These are phyloP conservation scores for Phytopythium helicoides DNA, from an alignment of 352 stramenopile genomes.

Conservation along the genomic window DNA sequence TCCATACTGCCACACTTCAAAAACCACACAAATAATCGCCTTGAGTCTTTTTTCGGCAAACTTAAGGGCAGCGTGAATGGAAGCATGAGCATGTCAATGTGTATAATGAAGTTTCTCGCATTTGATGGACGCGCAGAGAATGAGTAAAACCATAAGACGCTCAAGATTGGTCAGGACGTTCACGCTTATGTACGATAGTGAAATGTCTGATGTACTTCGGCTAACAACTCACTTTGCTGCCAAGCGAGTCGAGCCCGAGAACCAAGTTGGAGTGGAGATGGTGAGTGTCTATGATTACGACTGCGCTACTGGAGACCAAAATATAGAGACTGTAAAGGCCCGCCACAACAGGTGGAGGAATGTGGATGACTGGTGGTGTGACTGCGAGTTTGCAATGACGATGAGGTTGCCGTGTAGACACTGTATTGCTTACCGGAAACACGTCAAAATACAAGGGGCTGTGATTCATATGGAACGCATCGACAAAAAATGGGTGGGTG, in stretches of 20 bases:
- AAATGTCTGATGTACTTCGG: slow-evolving; percentile 13
- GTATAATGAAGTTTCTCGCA: slow-evolving; percentile 3
- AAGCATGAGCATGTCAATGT: slow-evolving; percentile 8
- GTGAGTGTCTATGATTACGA: not conserved
- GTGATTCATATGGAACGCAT: not conserved
- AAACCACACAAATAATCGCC: slow-evolving; percentile 15
- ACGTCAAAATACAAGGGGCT: not conserved
- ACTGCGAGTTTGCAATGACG: slow-evolving; percentile 11
- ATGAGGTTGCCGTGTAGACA: slow-evolving; percentile 18
- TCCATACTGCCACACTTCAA: slow-evolving; percentile 13
- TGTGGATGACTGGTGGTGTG: slow-evolving; percentile 6
- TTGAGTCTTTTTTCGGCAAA: slow-evolving; percentile 14
- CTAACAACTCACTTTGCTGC: slow-evolving; percentile 20
- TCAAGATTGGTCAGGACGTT: not conserved
- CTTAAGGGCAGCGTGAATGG: slow-evolving; percentile 10
- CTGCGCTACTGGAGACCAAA: not conserved
- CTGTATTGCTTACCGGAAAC: slow-evolving; percentile 12
- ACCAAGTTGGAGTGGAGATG: not conserved
- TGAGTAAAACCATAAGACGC: slow-evolving; percentile 10
- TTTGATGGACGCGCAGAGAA: slow-evolving; percentile 1
- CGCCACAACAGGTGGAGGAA: not conserved
- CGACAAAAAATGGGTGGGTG: not conserved
- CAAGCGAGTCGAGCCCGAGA: slow-evolving; percentile 7
- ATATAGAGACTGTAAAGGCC: not conserved
- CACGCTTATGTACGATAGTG: slow-evolving; percentile 20